These are phyloP conservation scores for Avena insularis DNA, from an alignment of 176 grass and related monocot genomes.

Conservation along the genomic window DNA sequence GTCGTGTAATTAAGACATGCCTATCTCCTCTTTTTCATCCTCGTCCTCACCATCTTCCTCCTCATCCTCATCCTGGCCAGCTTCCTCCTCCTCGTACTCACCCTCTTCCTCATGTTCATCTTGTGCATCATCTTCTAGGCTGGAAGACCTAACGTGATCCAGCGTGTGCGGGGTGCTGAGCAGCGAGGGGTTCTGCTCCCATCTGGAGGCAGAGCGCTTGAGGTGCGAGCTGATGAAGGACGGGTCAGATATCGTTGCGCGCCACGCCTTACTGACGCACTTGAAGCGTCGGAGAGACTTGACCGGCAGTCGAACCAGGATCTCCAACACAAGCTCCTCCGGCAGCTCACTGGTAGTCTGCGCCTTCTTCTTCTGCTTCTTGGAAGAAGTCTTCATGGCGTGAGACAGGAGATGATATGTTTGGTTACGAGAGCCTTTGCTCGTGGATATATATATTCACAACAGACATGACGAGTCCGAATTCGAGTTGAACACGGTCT, in stretches of 20 bases:
- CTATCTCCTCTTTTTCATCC: too few species aligned
- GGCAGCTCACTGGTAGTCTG: neutral
- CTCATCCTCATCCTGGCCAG: too few species aligned
- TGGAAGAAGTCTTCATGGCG: neutral
- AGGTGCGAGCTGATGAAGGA: neutral
- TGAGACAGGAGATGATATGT: neutral
- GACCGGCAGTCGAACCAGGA: neutral
- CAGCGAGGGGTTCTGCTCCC: neutral
- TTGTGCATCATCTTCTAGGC: too few species aligned
- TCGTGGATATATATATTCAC: neutral
- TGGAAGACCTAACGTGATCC: neutral
- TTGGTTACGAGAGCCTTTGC: neutral
- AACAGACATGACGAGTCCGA: neutral
- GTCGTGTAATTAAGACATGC: too few species aligned
- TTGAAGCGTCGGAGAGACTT: neutral
- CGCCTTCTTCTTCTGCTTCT: neutral
- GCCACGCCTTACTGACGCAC: conserved; percentile 1
- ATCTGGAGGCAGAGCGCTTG: neutral
- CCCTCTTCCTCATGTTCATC: too few species aligned
- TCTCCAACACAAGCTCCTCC: neutral
- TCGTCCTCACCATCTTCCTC: too few species aligned
- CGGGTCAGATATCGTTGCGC: neutral
- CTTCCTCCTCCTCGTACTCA: too few species aligned
- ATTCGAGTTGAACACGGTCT: neutral
- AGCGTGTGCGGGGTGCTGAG: neutral